Evolutionary conservation across 805 yeast genomes (phyloP), one percentile per base, ranked within the genome.

Genomic region (Starmerella khaoyaiensis): DNA sequence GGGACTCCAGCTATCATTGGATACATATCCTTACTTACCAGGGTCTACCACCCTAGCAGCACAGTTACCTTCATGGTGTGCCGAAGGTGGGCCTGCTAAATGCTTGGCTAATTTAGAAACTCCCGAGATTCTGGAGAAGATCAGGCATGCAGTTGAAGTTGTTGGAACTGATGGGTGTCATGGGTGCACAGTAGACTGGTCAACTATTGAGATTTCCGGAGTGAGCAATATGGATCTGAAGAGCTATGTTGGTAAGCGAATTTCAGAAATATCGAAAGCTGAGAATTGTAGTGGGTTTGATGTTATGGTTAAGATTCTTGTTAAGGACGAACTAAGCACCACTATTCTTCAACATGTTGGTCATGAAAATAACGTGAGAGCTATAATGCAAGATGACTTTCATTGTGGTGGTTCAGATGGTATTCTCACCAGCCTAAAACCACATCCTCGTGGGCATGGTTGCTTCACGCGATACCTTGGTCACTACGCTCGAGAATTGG

Each of bases 101-200:
- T 20, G 33, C 5, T 4, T 42, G 5, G 29, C 10, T 8, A 18
- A 21, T 6, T 22, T 42, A 12, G 22, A 36, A n/a, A 26, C 25
- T 16, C 31, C 33, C 6, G 35, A 26, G 3, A 22, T 16, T 4
- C 22, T 39, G 11, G 35, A 36, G 21, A 33, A 36, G 24, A 36
- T 42, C 12, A 21, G 41, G 16, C 29, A 29, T 35, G 46, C 30
- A 18, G 46, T 42, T 17, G 44, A 39, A 16, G 44, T 42, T 10
- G 35, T 17, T 12, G 46, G 46, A n/a, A 39, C 44, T 10, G 46
- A 42, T 19, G 46, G 46, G 23, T 42, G 46, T 27, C 46, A 42
- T 20, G 46, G 46, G 14, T 42, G 46, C 31, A 42, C 46, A 2
- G 23, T 42, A 17, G 46, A 42, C 33, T 42, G 46, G 46, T 10